A percentile compares a stretch with the other conserved stretches of the same genome.
Evolutionary conservation across 805 yeast genomes (phyloP).

Genomic region (Tetrapisispora phaffii): DNA sequence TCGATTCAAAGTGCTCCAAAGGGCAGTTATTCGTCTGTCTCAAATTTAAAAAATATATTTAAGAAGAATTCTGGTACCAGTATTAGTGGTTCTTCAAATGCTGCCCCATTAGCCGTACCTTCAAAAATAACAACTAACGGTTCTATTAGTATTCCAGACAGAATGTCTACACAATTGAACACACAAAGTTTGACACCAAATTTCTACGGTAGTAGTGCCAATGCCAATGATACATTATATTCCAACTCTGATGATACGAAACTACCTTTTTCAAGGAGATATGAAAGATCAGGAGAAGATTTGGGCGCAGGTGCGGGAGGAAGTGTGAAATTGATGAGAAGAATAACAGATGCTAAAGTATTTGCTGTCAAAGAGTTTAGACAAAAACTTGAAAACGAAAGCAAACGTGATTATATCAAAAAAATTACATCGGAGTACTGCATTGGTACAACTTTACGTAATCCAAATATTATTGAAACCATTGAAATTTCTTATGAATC

Average conservation of each 20-base stretch:
- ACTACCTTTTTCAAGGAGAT: conserved; percentile 64
- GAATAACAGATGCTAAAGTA: conserved; percentile 55
- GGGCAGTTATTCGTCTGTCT: conserved; percentile 69
- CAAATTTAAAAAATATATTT: conserved; percentile 65
- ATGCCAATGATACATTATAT: conserved; percentile 23
- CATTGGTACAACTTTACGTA: conserved; percentile 80
- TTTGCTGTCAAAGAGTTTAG: conserved; percentile 92
- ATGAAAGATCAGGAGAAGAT: conserved; percentile 72
- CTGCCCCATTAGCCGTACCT: background rate
- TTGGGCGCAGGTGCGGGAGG: conserved; percentile 96
- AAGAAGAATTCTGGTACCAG: conserved; percentile 32
- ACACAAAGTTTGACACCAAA: conserved; percentile 17
- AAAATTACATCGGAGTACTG: conserved; percentile 91
- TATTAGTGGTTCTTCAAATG: background rate
- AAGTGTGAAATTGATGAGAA: conserved; percentile 60
- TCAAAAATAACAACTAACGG: background rate
- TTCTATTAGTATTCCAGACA: background rate
- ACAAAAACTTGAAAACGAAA: conserved; percentile 59
- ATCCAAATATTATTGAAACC: conserved; percentile 82
- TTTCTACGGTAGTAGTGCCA: conserved; percentile 32
- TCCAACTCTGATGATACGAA: conserved; percentile 31
- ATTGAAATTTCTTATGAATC: conserved; percentile 83
- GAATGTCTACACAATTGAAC: background rate
- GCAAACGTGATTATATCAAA: conserved; percentile 75
- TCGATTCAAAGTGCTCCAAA: conserved; percentile 32